Conservation (phyloP, 1,284 basidiomycete genomes). For the Psilocybe mexicana region DNA sequence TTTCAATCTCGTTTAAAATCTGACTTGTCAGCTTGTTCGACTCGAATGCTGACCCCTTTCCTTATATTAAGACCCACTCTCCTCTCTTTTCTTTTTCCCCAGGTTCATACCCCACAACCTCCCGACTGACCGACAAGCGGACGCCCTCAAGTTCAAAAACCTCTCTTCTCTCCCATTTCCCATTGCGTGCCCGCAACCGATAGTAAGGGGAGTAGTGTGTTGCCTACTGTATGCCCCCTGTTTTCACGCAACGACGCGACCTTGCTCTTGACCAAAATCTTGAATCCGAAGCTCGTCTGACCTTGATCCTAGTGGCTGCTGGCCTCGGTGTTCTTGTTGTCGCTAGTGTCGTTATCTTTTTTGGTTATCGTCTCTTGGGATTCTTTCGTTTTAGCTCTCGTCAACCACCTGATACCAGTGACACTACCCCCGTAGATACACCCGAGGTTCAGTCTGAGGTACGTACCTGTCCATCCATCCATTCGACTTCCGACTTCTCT, state of each 20-base stretch:
- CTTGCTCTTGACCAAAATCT: slow-evolving; percentile 20
- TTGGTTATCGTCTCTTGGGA: slow-evolving; percentile 11
- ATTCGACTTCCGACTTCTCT: neutral
- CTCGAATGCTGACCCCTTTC: neutral
- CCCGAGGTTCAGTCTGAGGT: neutral
- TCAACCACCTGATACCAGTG: neutral
- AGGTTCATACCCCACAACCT: too few relatives aligned
- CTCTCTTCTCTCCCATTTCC: neutral
- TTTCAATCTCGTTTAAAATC: neutral
- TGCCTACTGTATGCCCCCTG: slow-evolving; percentile 5
- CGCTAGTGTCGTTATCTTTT: slow-evolving; percentile 12
- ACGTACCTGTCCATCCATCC: neutral
- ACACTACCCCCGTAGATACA: neutral
- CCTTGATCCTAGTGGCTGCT: slow-evolving; percentile 18
- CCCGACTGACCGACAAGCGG: neutral
- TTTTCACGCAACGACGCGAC: slow-evolving; percentile 13
- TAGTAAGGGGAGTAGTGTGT: slow-evolving; percentile 1
- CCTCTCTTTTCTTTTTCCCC: too few relatives aligned
- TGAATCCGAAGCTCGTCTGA: slow-evolving; percentile 22
- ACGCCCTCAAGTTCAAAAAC: neutral
- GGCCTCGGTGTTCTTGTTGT: slow-evolving; percentile 19
- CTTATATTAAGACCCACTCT: too few relatives aligned
- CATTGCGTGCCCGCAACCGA: too few relatives aligned
- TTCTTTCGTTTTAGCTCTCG: slow-evolving; percentile 4
- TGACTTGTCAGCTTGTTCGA: neutral